A percentile compares a stretch with the other conserved stretches of the same genome.
These are phyloP conservation scores for Melaleuca quinquenervia DNA, from an alignment of 345 rosid species.

Conservation along the genomic window DNA sequence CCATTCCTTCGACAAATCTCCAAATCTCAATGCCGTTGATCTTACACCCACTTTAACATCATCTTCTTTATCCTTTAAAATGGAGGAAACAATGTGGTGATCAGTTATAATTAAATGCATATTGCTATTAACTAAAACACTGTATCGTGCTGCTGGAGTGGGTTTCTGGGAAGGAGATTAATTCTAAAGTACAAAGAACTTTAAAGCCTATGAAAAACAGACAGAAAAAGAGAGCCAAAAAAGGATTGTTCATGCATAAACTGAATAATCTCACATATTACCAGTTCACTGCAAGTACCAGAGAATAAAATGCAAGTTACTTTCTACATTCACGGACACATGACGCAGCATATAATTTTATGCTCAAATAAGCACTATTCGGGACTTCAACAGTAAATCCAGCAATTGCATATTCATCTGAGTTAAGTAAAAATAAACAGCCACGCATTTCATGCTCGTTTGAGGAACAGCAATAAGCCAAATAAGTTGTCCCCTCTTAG, in stretches of 20 bases:
- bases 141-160: background rate
- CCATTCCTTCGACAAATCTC: slow-evolving; percentile 76
- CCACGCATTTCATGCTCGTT: background rate
- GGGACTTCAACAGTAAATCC: background rate
- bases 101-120: background rate
- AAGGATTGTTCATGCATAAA: background rate
- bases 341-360: background rate
- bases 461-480: background rate
- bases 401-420: background rate
- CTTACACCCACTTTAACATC: slow-evolving; percentile 88
- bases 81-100: background rate
- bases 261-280: background rate
- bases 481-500: background rate
- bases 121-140: background rate
- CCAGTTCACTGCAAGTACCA: background rate
- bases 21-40: slow-evolving; percentile 93
- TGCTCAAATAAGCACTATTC: background rate
- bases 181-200: background rate
- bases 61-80: slow-evolving; percentile 76
- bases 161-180: background rate
- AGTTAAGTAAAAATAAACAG: background rate
- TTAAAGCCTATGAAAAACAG: background rate
- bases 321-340: background rate
- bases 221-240: background rate
- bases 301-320: background rate